Evolutionary conservation across 768 basidiomycete species (phyloP), one percentile per base, ranked within the genome.

Genomic region (Sporobolomyces phaffii): DNA sequence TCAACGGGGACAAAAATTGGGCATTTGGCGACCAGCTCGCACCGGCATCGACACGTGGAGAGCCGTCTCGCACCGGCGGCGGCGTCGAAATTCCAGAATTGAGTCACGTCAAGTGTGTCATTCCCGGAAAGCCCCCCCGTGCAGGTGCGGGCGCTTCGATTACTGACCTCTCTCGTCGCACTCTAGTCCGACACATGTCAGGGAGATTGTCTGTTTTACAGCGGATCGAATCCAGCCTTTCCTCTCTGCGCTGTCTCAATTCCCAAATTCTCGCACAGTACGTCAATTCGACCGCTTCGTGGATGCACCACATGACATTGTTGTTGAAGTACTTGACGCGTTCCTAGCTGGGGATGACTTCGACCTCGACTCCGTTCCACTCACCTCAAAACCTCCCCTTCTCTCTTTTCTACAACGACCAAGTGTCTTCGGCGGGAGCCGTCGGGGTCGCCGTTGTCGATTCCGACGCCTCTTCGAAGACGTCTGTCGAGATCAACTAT

Each of bases 331-430:
- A n/a, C n/a, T n/a, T n/a, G n/a, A n/a, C n/a, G n/a, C n/a, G n/a
- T n/a, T n/a, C n/a, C n/a, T 51, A 71, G 70, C 18, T 51, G 17
- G 70, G 70, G 20, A 59, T 71, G 56, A 58, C 17, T 44, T 71
- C 59, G 52, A 62, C 44, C 28, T 67, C 65, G 24, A 71, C 70
- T 0, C 70, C 70, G 2, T 71, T 71, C 54, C 70, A 71, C 38
- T 67, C 70, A 0, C 29, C 53, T 2, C 17, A 50, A 1, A 33
- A 48, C 36, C 28, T n/a, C 5, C 58, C 70, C 1, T 71, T 47
- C 62, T 45, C 58, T 7, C 65, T 71, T 36, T 71, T 64, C 50
- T 28, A 38, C 47, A 22, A 43, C 31, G 49, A 34, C 13, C 14
- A 34, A 24, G n/a, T 33, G 1, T 31, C 36, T 3, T 44, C 62